phyloP scores from a whole-genome alignment of 495 filamentous ascomycete genomes.

The Neurospora sp. region DNA sequence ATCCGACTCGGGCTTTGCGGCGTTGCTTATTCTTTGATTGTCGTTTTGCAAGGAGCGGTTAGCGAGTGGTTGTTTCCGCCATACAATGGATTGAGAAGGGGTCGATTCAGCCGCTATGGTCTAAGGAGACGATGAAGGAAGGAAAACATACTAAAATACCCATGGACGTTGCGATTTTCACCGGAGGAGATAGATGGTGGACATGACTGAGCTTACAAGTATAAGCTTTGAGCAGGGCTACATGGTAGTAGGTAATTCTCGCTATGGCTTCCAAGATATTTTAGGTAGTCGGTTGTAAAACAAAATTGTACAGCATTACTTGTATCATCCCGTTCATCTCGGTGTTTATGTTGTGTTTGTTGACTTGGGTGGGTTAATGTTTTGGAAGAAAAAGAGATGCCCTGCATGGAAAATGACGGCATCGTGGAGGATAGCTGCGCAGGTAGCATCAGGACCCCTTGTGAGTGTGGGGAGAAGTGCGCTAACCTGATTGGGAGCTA shows the following conservation, averaged over 20 bases:
- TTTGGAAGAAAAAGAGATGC: not conserved
- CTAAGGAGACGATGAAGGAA: not conserved
- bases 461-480: not conserved
- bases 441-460: not conserved
- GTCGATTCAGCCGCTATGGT: not conserved
- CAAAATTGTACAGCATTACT: not conserved
- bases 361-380: not conserved
- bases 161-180: not conserved
- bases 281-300: not conserved
- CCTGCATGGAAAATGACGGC: not conserved
- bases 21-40: not conserved
- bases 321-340: not conserved
- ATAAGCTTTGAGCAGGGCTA: not conserved
- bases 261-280: not conserved
- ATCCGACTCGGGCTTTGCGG: not conserved
- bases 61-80: not conserved
- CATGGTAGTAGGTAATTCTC: not conserved
- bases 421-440: not conserved
- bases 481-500: not conserved
- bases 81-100: not conserved
- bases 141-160: not conserved
- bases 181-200: not conserved
- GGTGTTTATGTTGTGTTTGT: not conserved
- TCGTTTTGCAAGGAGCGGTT: not conserved
- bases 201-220: not conserved